A percentile compares a stretch with the other conserved stretches of the same genome.
Evolutionary conservation across 176 grass and related monocot species (phyloP).

Genomic region (Pharus latifolius): DNA sequence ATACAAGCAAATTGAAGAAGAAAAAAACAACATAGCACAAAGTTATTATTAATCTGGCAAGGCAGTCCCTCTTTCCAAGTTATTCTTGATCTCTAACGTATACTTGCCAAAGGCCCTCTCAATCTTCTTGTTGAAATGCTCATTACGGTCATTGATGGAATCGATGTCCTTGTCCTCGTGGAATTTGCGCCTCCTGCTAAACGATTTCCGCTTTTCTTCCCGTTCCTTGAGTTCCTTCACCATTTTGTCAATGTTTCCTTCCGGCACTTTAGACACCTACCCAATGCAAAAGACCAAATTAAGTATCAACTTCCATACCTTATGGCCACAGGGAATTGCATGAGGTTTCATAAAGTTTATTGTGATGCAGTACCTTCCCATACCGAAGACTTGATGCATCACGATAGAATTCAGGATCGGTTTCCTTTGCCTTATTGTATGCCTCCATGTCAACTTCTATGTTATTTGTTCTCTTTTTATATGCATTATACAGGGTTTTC

Average conservation of each 20-base stretch:
- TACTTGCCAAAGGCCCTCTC: conserved; percentile 50
- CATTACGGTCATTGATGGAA: conserved; percentile 48
- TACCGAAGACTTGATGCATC: conserved; percentile 60
- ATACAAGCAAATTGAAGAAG: no score
- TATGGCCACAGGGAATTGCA: no score
- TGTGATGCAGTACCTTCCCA: no score
- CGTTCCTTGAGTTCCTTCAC: conserved; percentile 35
- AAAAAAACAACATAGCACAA: no score
- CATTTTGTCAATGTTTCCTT: no score
- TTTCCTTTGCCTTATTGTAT: conserved; percentile 56
- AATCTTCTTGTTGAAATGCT: conserved; percentile 65
- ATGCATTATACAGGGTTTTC: conserved; percentile 46
- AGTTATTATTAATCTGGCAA: conserved; percentile 47
- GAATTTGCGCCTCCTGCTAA: conserved; percentile 52
- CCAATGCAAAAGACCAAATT: no score
- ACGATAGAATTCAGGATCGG: conserved; percentile 50
- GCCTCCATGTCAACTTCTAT: conserved; percentile 44
- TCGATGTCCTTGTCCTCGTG: conserved; percentile 56
- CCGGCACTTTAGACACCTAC: not conserved
- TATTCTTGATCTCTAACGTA: conserved; percentile 68
- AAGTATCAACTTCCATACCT: no score
- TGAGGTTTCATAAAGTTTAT: no score
- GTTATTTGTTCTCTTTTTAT: conserved; percentile 46
- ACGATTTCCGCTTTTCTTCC: conserved; percentile 27
- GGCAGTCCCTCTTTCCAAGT: conserved; percentile 52